A percentile compares a stretch with the other conserved stretches of the same genome.
These are phyloP conservation scores for Aspergillus caelatus DNA, from an alignment of 2,329 filamentous ascomycete species.

Conservation along the genomic window DNA sequence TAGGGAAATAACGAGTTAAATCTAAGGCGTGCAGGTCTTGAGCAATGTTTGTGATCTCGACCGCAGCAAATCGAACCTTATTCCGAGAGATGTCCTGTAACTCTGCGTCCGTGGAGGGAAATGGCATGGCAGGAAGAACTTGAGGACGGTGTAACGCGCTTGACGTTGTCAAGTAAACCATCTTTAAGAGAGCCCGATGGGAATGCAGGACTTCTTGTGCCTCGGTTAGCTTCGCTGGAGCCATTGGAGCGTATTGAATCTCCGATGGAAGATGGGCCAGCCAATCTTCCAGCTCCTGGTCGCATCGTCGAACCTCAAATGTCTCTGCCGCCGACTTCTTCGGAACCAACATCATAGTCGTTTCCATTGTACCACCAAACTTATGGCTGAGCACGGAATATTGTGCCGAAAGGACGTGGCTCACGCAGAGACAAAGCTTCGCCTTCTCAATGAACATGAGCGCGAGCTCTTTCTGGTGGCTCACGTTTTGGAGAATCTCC, in stretches of 20 bases:
- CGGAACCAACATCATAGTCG: slow-evolving; percentile 85
- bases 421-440: slow-evolving; percentile 85
- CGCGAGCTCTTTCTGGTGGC: slow-evolving; percentile 77
- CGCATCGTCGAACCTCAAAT: slow-evolving; percentile 76
- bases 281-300: slow-evolving; percentile 79
- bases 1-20: slow-evolving; percentile 79
- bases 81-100: slow-evolving; percentile 80
- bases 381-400: slow-evolving; percentile 89
- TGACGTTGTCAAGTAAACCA: slow-evolving; percentile 90
- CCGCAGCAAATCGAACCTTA: slow-evolving; percentile 80
- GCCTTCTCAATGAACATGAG: slow-evolving; percentile 90
- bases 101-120: slow-evolving; percentile 61
- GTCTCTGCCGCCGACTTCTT: slow-evolving; percentile 85
- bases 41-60: slow-evolving; percentile 82
- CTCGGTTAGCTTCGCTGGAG: slow-evolving; percentile 56
- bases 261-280: slow-evolving; percentile 69
- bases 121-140: slow-evolving; percentile 74
- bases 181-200: slow-evolving; percentile 84
- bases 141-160: slow-evolving; percentile 90
- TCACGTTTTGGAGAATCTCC: slow-evolving; percentile 68
- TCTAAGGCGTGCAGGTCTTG: slow-evolving; percentile 72
- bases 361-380: slow-evolving; percentile 70
- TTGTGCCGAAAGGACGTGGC: slow-evolving; percentile 84
- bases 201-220: slow-evolving; percentile 59
- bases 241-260: slow-evolving; percentile 70